phyloP scores from a whole-genome alignment of 2,329 filamentous ascomycete species.

The Dothiorella sarmentorum region DNA sequence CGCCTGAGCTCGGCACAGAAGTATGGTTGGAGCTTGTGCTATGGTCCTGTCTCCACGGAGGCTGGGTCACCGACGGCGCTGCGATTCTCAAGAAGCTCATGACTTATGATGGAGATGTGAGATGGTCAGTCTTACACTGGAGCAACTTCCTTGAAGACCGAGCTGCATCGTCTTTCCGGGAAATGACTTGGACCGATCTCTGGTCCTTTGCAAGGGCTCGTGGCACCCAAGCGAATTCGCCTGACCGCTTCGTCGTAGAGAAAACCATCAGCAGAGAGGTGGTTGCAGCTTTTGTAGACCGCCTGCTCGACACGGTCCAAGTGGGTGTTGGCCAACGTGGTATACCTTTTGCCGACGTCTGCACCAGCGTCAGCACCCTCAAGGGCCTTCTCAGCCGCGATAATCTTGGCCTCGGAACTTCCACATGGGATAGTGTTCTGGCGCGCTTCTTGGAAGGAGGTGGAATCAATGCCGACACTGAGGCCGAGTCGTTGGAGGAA shows the following conservation, averaged over 20 bases:
- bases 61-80: slow-evolving; percentile 44
- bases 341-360: slow-evolving; percentile 20
- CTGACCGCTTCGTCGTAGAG: slow-evolving; percentile 24
- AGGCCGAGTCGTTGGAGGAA: slow-evolving; percentile 43
- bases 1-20: slow-evolving; percentile 43
- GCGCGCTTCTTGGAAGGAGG: slow-evolving; percentile 51
- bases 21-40: slow-evolving; percentile 52
- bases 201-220: slow-evolving; percentile 5
- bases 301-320: slow-evolving; percentile 43
- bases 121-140: slow-evolving; percentile 40
- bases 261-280: slow-evolving; percentile 58
- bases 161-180: not conserved
- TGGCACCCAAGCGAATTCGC: slow-evolving; percentile 3
- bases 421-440: slow-evolving; percentile 46
- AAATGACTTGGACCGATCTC: slow-evolving; percentile 4
- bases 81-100: slow-evolving; percentile 36
- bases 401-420: slow-evolving; percentile 38
- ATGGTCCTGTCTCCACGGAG: slow-evolving; percentile 50
- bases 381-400: slow-evolving; percentile 37
- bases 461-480: slow-evolving; percentile 42
- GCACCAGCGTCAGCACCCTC: slow-evolving; percentile 29
- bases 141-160: slow-evolving; percentile 26
- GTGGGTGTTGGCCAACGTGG: slow-evolving; percentile 43
- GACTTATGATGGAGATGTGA: slow-evolving; percentile 25
- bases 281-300: slow-evolving; percentile 53